These are phyloP conservation scores for Xanthoparmelia taractica DNA, from an alignment of 495 filamentous ascomycete genomes.

Conservation along the genomic window DNA sequence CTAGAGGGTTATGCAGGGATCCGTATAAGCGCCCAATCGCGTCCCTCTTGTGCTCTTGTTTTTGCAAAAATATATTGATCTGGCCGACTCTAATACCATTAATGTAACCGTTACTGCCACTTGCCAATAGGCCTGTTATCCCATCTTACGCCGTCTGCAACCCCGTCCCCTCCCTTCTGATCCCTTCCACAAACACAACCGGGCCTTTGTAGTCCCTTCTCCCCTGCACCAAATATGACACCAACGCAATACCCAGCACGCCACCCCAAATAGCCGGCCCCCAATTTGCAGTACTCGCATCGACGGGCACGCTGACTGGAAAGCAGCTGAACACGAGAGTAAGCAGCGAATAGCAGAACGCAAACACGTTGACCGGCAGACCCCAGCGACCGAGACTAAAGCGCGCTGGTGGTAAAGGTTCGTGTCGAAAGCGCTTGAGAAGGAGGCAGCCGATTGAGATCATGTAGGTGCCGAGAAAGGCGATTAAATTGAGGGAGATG, in stretches of 20 bases:
- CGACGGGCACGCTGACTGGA: conserved; percentile 31
- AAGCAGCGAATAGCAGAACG: conserved; percentile 34
- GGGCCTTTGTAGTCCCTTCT: conserved; percentile 38
- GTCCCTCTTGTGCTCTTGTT: too few species aligned
- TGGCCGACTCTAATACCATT: background rate
- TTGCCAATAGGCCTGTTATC: too few species aligned
- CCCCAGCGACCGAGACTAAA: conserved; percentile 40
- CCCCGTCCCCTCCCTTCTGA: background rate
- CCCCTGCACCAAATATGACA: conserved; percentile 37
- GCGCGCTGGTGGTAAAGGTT: conserved; percentile 34
- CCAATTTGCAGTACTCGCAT: conserved; percentile 42
- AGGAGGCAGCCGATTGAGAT: conserved; percentile 37
- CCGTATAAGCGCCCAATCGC: too few species aligned
- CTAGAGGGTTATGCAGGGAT: too few species aligned
- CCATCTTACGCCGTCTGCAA: conserved; percentile 1
- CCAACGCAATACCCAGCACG: conserved; percentile 35
- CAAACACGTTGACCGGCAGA: conserved; percentile 31
- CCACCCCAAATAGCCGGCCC: conserved; percentile 39
- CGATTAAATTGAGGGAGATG: conserved; percentile 22
- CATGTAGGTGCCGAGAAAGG: conserved; percentile 37
- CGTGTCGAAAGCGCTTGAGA: conserved; percentile 34
- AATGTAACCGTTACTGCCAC: background rate
- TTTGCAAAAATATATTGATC: too few species aligned
- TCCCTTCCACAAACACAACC: conserved; percentile 35
- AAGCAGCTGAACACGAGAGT: conserved; percentile 42